These are phyloP conservation scores for Fonsecaea pedrosoi DNA, from an alignment of 2,329 filamentous ascomycete species.

Conservation along the genomic window DNA sequence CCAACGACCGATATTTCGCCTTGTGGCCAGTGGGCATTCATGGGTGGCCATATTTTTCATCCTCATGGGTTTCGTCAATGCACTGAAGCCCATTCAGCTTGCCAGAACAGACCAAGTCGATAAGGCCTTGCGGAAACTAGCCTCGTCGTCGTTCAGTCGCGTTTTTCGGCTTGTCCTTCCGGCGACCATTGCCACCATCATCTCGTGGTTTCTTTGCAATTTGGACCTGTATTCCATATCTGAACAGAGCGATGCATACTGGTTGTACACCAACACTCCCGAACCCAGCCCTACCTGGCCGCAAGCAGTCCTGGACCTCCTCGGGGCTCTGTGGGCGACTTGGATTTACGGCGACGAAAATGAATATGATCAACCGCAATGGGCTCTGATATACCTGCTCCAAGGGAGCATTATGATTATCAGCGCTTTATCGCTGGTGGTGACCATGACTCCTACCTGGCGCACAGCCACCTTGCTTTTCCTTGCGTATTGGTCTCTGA, in stretches of 20 bases:
- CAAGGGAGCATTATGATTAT: constrained; percentile 64
- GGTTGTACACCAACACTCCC: constrained; percentile 61
- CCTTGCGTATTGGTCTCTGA: constrained; percentile 55
- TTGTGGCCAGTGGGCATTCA: constrained; percentile 66
- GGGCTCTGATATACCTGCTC: constrained; percentile 64
- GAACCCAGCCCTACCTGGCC: constrained; percentile 50
- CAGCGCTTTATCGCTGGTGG: constrained; percentile 59
- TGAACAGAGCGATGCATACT: constrained; percentile 65
- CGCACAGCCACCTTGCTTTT: constrained; percentile 57
- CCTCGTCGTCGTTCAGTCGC: constrained; percentile 64
- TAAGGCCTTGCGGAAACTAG: constrained; percentile 61
- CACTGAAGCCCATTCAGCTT: constrained; percentile 65
- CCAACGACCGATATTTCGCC: constrained; percentile 65
- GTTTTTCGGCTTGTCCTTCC: constrained; percentile 66
- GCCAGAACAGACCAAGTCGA: constrained; percentile 62
- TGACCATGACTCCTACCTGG: constrained; percentile 57
- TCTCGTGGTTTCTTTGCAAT: constrained; percentile 64
- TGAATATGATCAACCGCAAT: constrained; percentile 64
- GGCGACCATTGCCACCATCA: constrained; percentile 60
- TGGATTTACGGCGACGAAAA: constrained; percentile 60
- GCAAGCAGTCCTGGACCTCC: constrained; percentile 53
- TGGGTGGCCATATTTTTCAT: constrained; percentile 72
- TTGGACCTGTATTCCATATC: constrained; percentile 64
- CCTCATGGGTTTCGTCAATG: constrained; percentile 69
- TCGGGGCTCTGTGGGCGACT: constrained; percentile 57